Evolutionary conservation across 2,329 filamentous ascomycete species (phyloP), one percentile per base, ranked within the genome.

Genomic region (Septoria linicola): DNA sequence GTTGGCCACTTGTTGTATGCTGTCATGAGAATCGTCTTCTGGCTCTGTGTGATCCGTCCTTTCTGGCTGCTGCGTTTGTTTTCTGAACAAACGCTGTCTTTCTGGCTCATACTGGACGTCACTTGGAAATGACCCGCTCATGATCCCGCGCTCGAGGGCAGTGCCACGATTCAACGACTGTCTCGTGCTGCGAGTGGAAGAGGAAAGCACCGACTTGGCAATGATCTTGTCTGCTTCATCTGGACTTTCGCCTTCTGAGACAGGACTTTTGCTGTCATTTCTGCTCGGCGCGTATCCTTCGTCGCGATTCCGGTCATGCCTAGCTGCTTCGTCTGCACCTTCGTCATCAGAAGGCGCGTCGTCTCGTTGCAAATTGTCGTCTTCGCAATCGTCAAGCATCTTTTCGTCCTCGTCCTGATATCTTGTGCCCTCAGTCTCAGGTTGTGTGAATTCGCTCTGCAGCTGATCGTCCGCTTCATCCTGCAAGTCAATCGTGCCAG

Each of bases 21-120:
- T 66, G 23, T 35, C 49, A 27, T 60, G 62, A 55, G 62, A 68
- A 20, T 66, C 63, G 20, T 63, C 59, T 7, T 45, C 56, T 51
- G 17, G 30, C 17, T 37, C 49, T 4, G 40, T 41, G 13, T 44
- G 20, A 3, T 48, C 36, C 17, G 14, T n/a, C 14, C 36, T 31
- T 25, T 39, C 32, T 21, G 25, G 19, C 7, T 48, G 23, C 10
- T 48, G 44, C 6, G 35, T 25, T 21, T 25, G 35, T 30, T 17
- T 40, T 32, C 32, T 48, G 23, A 21, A 27, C 10, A 25, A 23
- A 7, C 35, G 44, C 35, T 36, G 27, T 39, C 44, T 34, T 25
- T 21, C 30, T 31, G 44, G 44, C 23, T 41, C 32, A 23, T 39
- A 48, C 35, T 48, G 34, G 13, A 48, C 44, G 14, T 48, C 44